Conservation (phyloP, 2,329 filamentous ascomycete genomes). For the Neopestalotiopsis rosae region DNA sequence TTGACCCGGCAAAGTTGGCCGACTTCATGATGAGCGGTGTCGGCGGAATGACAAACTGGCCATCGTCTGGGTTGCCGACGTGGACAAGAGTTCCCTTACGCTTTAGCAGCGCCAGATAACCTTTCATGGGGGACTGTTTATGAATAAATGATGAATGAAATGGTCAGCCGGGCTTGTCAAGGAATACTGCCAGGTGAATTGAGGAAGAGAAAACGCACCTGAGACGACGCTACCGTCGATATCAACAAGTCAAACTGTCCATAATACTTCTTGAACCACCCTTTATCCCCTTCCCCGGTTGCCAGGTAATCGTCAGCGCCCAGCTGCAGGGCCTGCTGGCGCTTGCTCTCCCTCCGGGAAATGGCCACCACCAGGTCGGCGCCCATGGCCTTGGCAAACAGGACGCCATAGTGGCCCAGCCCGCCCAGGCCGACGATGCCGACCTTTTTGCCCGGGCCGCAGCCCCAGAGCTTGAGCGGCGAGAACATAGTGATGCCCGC, state of each 20-base stretch:
- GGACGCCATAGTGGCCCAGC: conserved; percentile 67
- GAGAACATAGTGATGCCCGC: conserved; percentile 68
- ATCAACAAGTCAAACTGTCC: conserved; percentile 58
- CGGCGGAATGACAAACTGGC: conserved; percentile 22
- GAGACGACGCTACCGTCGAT: conserved; percentile 50
- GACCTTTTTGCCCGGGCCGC: conserved; percentile 67
- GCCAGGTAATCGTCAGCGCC: conserved; percentile 47
- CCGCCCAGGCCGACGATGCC: conserved; percentile 70
- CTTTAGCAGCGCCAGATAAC: conserved; percentile 63
- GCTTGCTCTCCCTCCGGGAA: conserved; percentile 53
- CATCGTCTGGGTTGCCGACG: conserved; percentile 65
- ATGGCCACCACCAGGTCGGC: conserved; percentile 61
- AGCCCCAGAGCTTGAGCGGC: conserved; percentile 63
- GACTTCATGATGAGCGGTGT: conserved; percentile 49
- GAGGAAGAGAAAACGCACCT: conserved; percentile 25
- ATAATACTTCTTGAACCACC: conserved; percentile 55
- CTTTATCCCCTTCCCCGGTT: conserved; percentile 48
- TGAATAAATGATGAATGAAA: too few relatives aligned
- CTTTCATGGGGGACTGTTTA: conserved; percentile 55
- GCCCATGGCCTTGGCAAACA: conserved; percentile 67
- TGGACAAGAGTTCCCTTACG: conserved; percentile 66
- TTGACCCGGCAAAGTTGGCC: conserved; percentile 46
- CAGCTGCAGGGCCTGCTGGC: conserved; percentile 54
- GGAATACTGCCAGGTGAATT: background rate
- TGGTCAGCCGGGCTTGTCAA: background rate